Percentiles rank a stretch among this genome's conserved stretches.
phyloP scores from a whole-genome alignment of 2,329 filamentous ascomycete genomes.

The Penicillium janthinellum region DNA sequence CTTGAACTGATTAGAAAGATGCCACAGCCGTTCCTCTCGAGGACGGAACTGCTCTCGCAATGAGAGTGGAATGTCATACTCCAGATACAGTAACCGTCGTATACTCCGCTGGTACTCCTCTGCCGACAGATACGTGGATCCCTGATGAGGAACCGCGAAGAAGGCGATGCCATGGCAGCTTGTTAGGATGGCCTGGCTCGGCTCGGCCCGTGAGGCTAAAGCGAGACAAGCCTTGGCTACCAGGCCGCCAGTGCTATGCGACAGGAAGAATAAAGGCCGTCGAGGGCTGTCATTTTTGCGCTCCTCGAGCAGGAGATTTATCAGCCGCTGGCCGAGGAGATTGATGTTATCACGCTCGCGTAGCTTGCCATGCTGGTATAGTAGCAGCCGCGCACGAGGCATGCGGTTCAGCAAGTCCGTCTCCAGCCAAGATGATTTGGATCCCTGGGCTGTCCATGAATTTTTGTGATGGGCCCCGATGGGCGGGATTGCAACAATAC shows the following conservation, averaged over 20 bases:
- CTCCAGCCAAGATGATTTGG: conserved; percentile 30
- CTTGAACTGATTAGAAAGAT: conserved; percentile 57
- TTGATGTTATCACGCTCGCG: conserved; percentile 31
- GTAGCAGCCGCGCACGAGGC: conserved; percentile 30
- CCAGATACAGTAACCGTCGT: conserved; percentile 54
- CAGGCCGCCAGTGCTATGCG: conserved; percentile 63
- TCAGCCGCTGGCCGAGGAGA: conserved; percentile 26
- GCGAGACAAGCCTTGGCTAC: conserved; percentile 61
- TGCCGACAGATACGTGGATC: conserved; percentile 65
- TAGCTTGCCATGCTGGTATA: conserved; percentile 33
- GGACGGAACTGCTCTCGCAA: conserved; percentile 56
- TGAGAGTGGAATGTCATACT: conserved; percentile 53
- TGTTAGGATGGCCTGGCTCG: conserved; percentile 47
- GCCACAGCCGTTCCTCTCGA: conserved; percentile 53
- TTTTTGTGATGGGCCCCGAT: conserved; percentile 36
- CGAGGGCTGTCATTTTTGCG: conserved; percentile 22
- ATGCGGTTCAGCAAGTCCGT: conserved; percentile 25
- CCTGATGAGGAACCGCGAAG: conserved; percentile 64
- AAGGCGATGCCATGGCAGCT: conserved; percentile 65
- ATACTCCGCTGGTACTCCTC: conserved; percentile 59
- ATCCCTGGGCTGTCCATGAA: conserved; percentile 30
- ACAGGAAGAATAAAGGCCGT: conserved; percentile 62
- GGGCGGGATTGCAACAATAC: conserved; percentile 40
- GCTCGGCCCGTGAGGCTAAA: conserved; percentile 30
- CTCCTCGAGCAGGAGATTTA: conserved; percentile 28